Evolutionary conservation across 495 filamentous ascomycete species (phyloP), one percentile per base, ranked within the genome.

Genomic region (Penicillium manginii): DNA sequence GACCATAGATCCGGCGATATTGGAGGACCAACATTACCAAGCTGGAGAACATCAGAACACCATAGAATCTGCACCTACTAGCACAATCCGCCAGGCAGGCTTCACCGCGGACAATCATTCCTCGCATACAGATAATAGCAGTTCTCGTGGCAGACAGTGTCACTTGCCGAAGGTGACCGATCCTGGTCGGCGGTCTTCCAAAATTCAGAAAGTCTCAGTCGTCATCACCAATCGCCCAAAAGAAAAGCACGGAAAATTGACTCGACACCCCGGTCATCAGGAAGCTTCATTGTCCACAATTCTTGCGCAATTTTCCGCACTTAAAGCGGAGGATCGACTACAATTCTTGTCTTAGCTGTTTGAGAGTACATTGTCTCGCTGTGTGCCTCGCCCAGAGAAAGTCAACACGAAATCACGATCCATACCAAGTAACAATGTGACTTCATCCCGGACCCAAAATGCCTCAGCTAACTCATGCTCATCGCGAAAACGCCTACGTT

Each of bases 291-390:
- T 57, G 53, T 47, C 53, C 50, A 32, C 23, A 17, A 11, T 60
- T 33, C 53, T 43, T 32, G 53, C 21, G 18, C 32, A 64, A 57
- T 65, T 65, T 47, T 59, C 54, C 17, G 22, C 56, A 29, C 54
- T 62, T 11, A 42, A 42, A 10, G 45, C 53, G 33, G 48, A 65
- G 53, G 63, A 57, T 8, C 33, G 52, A 31, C 56, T 65, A 26
- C 19, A 59, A 45, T 62, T 65, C 45, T 45, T 65, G 33, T 65
- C 54, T n/a, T 65, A 29, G 55, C 37, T 65, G 26, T 57, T 60
- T 50, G 47, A 63, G 43, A 52, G 53, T 39, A 51, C 60, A 32
- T 50, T 61, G 23, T 50, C 59, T 26, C 33, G 56, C 22, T 61
- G 43, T 33, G 5, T 49, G 32, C 48, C 48, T 43, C 43, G 35